Percentiles rank a stretch among this genome's conserved stretches.
Evolutionary conservation across 176 grass and related monocot genomes (phyloP).

Genomic region (Musa schizocarpa): DNA sequence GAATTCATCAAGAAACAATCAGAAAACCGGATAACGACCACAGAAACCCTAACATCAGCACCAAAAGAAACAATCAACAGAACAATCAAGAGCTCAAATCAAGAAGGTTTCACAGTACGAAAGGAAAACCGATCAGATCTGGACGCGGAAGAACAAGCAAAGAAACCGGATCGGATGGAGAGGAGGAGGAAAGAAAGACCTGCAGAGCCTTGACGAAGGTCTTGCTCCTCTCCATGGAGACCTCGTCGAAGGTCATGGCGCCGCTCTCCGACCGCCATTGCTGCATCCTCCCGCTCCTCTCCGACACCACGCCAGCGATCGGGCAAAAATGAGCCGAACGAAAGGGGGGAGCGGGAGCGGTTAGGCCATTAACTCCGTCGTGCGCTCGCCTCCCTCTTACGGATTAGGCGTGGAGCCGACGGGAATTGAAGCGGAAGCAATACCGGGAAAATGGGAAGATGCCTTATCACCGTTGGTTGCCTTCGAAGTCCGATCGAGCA

Average conservation of each 20-base stretch:
- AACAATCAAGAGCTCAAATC: background rate
- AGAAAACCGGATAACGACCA: too few relatives aligned
- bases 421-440: too few relatives aligned
- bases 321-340: background rate
- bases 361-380: background rate
- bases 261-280: slow-evolving; percentile 32
- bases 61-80: background rate
- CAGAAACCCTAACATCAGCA: background rate
- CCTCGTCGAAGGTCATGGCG: slow-evolving; percentile 76
- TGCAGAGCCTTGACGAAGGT: slow-evolving; percentile 96
- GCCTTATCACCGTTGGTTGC: background rate
- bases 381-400: too few relatives aligned
- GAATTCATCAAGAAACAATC: too few relatives aligned
- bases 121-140: background rate
- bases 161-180: background rate
- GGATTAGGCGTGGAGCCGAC: too few relatives aligned
- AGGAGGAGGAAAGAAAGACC: slow-evolving; percentile 15
- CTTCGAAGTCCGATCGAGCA: background rate
- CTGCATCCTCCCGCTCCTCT: slow-evolving; percentile 1
- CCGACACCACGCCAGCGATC: background rate
- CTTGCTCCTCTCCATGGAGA: slow-evolving; percentile 93
- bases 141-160: background rate
- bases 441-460: background rate
- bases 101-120: too few relatives aligned
- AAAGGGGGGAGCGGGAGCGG: background rate